Evolutionary conservation across 306 rosid genomes (phyloP).

Genomic region (Macrotyloma uniflorum): DNA sequence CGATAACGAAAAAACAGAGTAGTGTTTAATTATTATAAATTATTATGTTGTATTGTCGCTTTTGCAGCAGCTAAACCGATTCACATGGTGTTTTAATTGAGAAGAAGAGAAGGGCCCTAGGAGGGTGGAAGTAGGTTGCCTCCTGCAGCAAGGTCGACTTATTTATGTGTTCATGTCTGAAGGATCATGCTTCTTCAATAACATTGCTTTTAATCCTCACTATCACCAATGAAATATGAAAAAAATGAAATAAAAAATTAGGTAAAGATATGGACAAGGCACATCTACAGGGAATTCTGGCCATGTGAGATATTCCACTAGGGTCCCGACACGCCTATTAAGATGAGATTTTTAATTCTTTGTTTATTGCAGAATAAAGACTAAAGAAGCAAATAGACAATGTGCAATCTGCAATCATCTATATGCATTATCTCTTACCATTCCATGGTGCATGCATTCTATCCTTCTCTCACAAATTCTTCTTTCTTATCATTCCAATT

Average conservation of each 20-base stretch:
- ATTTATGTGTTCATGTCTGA: conserved; percentile 66
- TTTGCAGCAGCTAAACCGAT: conserved; percentile 24
- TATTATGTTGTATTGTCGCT: conserved; percentile 41
- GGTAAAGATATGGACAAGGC: conserved; percentile 40
- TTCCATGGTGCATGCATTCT: conserved; percentile 60
- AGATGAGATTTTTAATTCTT: conserved; percentile 39
- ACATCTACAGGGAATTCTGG: conserved; percentile 38
- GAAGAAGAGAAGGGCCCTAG: conserved; percentile 15
- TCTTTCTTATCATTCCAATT: conserved; percentile 42
- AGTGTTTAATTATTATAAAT: not conserved
- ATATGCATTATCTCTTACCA: conserved; percentile 29
- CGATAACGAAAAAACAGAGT: conserved; percentile 16
- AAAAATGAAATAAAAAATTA: not conserved
- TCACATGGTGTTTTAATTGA: not conserved
- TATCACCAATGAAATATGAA: not conserved
- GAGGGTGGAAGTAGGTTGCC: conserved; percentile 60
- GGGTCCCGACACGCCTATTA: conserved; percentile 57
- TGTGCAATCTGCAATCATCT: conserved; percentile 31
- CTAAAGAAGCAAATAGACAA: conserved; percentile 35
- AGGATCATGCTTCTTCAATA: conserved; percentile 65
- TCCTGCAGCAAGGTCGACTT: conserved; percentile 71
- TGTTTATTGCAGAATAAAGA: conserved; percentile 42
- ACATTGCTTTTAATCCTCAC: conserved; percentile 25
- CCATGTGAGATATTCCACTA: conserved; percentile 70
- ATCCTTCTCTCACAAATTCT: conserved; percentile 57